A percentile compares a stretch with the other conserved stretches of the same genome.
Conservation (phyloP, 1,139 yeast species). For the Candida sp. region DNA sequence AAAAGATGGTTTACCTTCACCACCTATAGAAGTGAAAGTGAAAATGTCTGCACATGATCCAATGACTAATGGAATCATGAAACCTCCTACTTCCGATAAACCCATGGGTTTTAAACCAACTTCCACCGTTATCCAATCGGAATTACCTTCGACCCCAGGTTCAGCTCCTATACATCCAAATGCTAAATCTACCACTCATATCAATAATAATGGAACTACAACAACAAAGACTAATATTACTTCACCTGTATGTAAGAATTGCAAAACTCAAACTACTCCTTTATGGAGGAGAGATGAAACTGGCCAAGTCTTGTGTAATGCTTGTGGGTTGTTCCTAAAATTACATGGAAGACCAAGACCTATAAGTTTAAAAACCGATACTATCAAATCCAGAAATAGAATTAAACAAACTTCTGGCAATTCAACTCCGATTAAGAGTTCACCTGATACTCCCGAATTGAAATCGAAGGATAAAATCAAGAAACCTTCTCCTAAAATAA, state of each 20-base stretch:
- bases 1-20: not conserved
- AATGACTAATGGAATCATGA: not conserved
- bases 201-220: constrained; percentile 42
- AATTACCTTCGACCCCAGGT: constrained; percentile 1
- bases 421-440: constrained; percentile 14
- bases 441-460: constrained; percentile 44
- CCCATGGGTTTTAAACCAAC: not conserved
- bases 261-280: constrained; percentile 91
- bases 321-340: constrained; percentile 89
- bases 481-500: constrained; percentile 6
- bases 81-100: not conserved
- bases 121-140: not conserved
- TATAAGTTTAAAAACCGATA: constrained; percentile 84
- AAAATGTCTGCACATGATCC: not conserved
- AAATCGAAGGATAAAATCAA: constrained; percentile 29
- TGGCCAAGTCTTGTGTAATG: constrained; percentile 92
- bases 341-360: constrained; percentile 93
- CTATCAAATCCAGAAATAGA: constrained; percentile 86
- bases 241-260: constrained; percentile 81
- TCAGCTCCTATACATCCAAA: constrained; percentile 34
- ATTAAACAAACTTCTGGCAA: constrained; percentile 50
- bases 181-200: constrained; percentile 45
- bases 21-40: not conserved
- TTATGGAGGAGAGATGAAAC: constrained; percentile 93
- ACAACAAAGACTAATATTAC: constrained; percentile 49